Percentiles rank a stretch among this genome's conserved stretches.
Conservation (phyloP, 2,329 filamentous ascomycete species). For the Neofusicoccum kwambonambiense region DNA sequence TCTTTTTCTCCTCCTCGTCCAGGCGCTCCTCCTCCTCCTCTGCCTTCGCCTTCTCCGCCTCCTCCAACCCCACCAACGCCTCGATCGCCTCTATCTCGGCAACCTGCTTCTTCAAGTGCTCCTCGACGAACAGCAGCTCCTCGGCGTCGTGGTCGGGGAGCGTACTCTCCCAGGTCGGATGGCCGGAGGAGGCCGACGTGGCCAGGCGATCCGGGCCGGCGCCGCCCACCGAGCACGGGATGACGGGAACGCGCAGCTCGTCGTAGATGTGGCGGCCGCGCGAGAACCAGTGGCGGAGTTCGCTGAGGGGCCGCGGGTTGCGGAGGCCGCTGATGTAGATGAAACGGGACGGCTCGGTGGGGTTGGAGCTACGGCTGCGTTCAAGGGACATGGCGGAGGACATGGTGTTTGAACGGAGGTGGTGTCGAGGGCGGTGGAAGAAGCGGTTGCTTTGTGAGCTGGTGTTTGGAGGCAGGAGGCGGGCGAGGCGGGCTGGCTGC, state of each 20-base stretch:
- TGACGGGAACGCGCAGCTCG: background rate
- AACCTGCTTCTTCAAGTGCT: background rate
- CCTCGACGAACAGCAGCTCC: background rate
- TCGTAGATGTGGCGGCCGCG: constrained; percentile 4
- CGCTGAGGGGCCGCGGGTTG: background rate
- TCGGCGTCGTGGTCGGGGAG: background rate
- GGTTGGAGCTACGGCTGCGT: background rate
- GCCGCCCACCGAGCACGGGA: background rate
- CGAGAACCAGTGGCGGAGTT: background rate
- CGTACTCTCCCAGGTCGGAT: background rate
- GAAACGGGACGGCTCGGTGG: background rate
- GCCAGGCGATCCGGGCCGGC: background rate
- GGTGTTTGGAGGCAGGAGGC: no score
- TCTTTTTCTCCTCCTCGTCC: background rate
- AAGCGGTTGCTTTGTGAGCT: no score
- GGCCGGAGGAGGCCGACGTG: background rate
- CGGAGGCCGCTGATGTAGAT: background rate
- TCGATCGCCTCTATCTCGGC: background rate
- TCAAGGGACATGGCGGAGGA: background rate
- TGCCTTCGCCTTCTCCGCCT: background rate
- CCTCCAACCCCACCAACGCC: background rate
- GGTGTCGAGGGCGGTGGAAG: no score
- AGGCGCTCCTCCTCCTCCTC: background rate
- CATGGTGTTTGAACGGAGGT: background rate
- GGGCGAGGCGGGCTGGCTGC: no score